phyloP scores from a whole-genome alignment of 1,139 yeast species.

The Debaryomycetaceae sp. region DNA sequence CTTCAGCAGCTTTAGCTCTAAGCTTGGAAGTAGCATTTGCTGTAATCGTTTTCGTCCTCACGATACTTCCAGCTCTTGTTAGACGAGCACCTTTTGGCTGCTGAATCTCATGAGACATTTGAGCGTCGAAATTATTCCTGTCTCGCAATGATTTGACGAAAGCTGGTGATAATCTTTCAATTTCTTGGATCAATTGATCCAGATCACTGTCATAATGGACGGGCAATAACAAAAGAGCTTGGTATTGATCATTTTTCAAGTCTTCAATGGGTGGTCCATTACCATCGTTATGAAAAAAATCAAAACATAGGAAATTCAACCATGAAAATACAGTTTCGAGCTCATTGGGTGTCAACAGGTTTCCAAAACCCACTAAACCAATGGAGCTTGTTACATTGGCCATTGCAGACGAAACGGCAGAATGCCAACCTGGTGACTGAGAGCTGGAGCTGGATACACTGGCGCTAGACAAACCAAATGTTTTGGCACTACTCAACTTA shows the following conservation, averaged over 20 bases:
- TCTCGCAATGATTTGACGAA: slow-evolving; percentile 48
- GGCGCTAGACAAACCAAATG: slow-evolving; percentile 24
- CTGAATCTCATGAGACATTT: slow-evolving; percentile 3
- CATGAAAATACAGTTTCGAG: slow-evolving; percentile 70
- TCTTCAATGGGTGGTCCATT: slow-evolving; percentile 74
- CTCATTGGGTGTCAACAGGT: slow-evolving; percentile 57
- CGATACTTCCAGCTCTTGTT: slow-evolving; percentile 52
- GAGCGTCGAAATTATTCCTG: slow-evolving; percentile 31
- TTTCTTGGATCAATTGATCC: slow-evolving; percentile 51
- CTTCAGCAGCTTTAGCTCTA: slow-evolving; percentile 51
- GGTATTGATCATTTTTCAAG: slow-evolving; percentile 62
- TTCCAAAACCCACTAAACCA: slow-evolving; percentile 48
- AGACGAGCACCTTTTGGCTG: slow-evolving; percentile 14
- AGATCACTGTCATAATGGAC: slow-evolving; percentile 62
- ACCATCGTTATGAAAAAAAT: slow-evolving; percentile 78
- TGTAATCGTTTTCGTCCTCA: slow-evolving; percentile 62
- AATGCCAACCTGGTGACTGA: slow-evolving; percentile 39
- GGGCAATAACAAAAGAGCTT: slow-evolving; percentile 61
- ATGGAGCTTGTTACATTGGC: slow-evolving; percentile 45
- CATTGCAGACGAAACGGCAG: slow-evolving; percentile 46
- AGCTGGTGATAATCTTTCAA: slow-evolving; percentile 55
- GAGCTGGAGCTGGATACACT: slow-evolving; percentile 11
- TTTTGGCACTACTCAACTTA: slow-evolving; percentile 57
- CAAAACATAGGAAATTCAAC: slow-evolving; percentile 62
- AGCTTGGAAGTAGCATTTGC: slow-evolving; percentile 70